Base-by-base conservation (phyloP, 768 basidiomycete genomes). In the Suillus fuscotomentosus region DNA sequence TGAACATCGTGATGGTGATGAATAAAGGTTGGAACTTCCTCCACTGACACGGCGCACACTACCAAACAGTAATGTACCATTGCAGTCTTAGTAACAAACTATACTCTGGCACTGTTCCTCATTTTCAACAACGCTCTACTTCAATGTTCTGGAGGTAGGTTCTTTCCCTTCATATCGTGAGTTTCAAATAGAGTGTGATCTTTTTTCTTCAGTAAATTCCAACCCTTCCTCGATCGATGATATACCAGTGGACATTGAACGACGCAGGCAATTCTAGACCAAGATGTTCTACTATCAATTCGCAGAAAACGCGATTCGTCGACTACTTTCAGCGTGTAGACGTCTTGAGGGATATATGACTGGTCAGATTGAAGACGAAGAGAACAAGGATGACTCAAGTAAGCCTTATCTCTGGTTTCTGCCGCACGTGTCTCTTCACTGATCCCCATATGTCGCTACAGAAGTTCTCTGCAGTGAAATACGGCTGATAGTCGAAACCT, bases 401-500 rank as follows among this genome's bases (percentile, higher is more conserved):
- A 77, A 60, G 55, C 39, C 45, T 41, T 41, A 54, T 63, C 22
- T 63, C 42, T 22, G n/a, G 31, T 56, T 17, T 38, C 42, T 64
- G 14, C 50, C 53, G n/a, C 60, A 60, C 67, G 62, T 38, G 69
- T 39, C 38, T n/a, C 27, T 9, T 22, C 24, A 53, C 20, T 27
- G 22, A 61, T 60, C 47, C 76, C 94, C 96, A 2, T 91, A 93
- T 71, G 87, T 95, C 24, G 91, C 94, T 17, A 95, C 95, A 34
- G 97, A 99, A 75, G 94, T 97, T 31, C 84, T 98, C 42, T 96
- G 94, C 78, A 92, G 93, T 76, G 95, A 97, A 70, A 90, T 97
- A 77, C 97, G 94, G 90, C 91, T 89, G 31, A 93, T 98, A 71
- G 88, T 94, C 50, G 94, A 95, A 77, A 94, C 93, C 1, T 92